A percentile compares a stretch with the other conserved stretches of the same genome.
Conservation (phyloP, 2,329 filamentous ascomycete genomes). For the Dactylellina drechsleri region DNA sequence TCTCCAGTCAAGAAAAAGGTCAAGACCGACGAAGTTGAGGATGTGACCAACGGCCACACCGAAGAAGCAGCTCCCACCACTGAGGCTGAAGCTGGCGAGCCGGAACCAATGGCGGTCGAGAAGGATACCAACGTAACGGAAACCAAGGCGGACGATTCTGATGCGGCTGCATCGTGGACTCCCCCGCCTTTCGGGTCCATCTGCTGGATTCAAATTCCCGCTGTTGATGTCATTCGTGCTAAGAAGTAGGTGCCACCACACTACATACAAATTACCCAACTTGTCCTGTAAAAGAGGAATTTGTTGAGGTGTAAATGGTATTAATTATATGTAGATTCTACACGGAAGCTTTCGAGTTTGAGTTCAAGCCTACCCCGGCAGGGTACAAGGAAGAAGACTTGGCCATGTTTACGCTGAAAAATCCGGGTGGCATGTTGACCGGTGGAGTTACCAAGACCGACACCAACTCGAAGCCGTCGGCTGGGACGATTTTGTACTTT, state of each 20-base stretch:
- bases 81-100: neutral
- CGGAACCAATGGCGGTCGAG: slow-evolving; percentile 19
- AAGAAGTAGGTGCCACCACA: slow-evolving; percentile 32
- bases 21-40: slow-evolving; percentile 35
- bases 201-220: slow-evolving; percentile 51
- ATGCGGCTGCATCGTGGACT: slow-evolving; percentile 35
- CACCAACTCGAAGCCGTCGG: slow-evolving; percentile 29
- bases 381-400: slow-evolving; percentile 49
- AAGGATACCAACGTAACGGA: slow-evolving; percentile 45
- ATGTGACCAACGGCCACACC: slow-evolving; percentile 12
- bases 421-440: slow-evolving; percentile 23
- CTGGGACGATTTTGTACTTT: slow-evolving; percentile 41
- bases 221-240: slow-evolving; percentile 31
- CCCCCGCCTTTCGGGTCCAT: slow-evolving; percentile 46
- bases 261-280: neutral
- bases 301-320: neutral
- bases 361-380: slow-evolving; percentile 33
- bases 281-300: neutral
- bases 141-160: slow-evolving; percentile 35
- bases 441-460: slow-evolving; percentile 45
- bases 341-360: slow-evolving; percentile 29
- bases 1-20: slow-evolving; percentile 51
- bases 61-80: slow-evolving; percentile 1
- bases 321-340: slow-evolving; percentile 32
- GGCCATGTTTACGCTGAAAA: slow-evolving; percentile 37